Conservation (phyloP, 805 yeast species). For the Teunomyces aglyptinius region DNA sequence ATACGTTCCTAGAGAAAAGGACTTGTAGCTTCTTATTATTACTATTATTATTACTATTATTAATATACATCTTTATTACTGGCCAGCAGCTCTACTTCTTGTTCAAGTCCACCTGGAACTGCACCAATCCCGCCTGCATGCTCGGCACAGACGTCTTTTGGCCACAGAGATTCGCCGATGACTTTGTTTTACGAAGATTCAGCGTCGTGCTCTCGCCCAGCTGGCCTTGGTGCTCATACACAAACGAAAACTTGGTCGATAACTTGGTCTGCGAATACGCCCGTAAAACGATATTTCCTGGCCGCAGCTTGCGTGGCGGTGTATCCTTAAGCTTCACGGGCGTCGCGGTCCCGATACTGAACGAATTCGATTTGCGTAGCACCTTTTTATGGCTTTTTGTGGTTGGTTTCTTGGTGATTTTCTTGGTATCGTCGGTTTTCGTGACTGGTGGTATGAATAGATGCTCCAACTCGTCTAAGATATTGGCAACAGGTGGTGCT, state of each 20-base stretch:
- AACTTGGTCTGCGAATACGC: slow-evolving; percentile 11
- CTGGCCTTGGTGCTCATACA: slow-evolving; percentile 10
- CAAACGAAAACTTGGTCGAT: slow-evolving; percentile 11
- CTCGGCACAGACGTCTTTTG: slow-evolving; percentile 8
- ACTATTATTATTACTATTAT: background rate
- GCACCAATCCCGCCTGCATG: slow-evolving; percentile 15
- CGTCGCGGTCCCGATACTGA: slow-evolving; percentile 6
- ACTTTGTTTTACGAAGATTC: background rate
- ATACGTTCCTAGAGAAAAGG: slow-evolving; percentile 44
- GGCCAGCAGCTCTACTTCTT: background rate
- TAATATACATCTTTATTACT: background rate
- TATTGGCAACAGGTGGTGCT: background rate
- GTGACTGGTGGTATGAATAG: background rate
- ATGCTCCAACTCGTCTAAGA: background rate
- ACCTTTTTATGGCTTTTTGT: slow-evolving; percentile 12
- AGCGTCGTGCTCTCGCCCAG: background rate
- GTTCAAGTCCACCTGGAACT: slow-evolving; percentile 14
- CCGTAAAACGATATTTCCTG: slow-evolving; percentile 8
- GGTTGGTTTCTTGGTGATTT: slow-evolving; percentile 6
- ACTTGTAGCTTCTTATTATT: slow-evolving; percentile 24
- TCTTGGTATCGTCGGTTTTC: slow-evolving; percentile 5
- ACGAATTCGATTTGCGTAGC: slow-evolving; percentile 12
- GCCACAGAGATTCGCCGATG: slow-evolving; percentile 1
- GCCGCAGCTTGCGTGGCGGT: slow-evolving; percentile 6
- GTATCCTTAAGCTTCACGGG: background rate